Evolutionary conservation across 192 early-diverging fungal genomes (phyloP).

Genomic region (Allomyces macrogynus): DNA sequence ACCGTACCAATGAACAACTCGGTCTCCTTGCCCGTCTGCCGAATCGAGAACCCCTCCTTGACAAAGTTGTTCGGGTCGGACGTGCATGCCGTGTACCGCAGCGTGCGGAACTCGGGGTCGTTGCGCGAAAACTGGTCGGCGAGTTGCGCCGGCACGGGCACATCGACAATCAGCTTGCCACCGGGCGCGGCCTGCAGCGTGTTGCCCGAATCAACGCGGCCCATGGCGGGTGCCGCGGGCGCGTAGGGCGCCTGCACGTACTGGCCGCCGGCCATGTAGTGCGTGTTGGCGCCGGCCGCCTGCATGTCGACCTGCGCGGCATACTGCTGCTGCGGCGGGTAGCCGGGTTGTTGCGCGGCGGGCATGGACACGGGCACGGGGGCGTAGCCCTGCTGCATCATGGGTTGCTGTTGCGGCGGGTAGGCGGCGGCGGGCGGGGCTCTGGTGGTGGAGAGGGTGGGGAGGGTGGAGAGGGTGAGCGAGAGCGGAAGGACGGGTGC

Average conservation of each 20-base stretch:
- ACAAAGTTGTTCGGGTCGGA: slow-evolving; percentile 45
- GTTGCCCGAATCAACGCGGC: not conserved
- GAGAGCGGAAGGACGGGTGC: no score
- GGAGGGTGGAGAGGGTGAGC: no score
- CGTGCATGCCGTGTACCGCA: slow-evolving; percentile 48
- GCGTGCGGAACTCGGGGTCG: not conserved
- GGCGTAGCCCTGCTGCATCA: no score
- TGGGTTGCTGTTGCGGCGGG: no score
- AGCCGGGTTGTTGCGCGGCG: not conserved
- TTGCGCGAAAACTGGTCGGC: not conserved
- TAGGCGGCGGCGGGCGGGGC: no score
- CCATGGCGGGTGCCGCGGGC: not conserved
- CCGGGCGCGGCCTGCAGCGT: not conserved
- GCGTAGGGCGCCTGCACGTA: not conserved
- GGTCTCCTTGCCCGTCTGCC: slow-evolving; percentile 32
- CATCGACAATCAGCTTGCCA: not conserved
- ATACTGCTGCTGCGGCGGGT: not conserved
- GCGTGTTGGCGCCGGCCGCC: not conserved
- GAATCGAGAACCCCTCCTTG: slow-evolving; percentile 31
- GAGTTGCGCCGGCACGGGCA: not conserved
- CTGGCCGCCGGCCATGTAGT: not conserved
- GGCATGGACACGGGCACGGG: not conserved
- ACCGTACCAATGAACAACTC: slow-evolving; percentile 29
- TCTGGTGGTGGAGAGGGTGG: no score
- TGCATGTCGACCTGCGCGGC: not conserved